A percentile compares a stretch with the other conserved stretches of the same genome.
Evolutionary conservation across 177 flowering plant genomes (phyloP).

Genomic region (Vitis hybrid): DNA sequence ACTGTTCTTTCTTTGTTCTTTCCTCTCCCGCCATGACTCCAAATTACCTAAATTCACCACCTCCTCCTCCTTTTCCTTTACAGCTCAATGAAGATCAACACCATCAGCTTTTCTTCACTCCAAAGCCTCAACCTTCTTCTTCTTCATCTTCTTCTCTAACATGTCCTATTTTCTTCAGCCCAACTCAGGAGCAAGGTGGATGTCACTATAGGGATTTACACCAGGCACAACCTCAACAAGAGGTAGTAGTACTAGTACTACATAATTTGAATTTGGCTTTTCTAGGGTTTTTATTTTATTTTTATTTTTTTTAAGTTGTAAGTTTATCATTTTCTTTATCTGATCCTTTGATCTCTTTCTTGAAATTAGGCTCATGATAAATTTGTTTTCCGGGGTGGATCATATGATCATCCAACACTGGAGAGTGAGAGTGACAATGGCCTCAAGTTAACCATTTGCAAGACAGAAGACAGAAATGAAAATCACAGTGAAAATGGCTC

Average conservation of each 20-base stretch:
- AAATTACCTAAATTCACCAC: constrained; percentile 27
- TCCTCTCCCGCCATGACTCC: constrained; percentile 32
- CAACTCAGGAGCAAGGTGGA: constrained; percentile 28
- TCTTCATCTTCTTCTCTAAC: constrained; percentile 30
- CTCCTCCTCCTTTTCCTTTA: constrained; percentile 25
- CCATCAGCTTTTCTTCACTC: constrained; percentile 18
- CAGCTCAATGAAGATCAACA: constrained; percentile 34
- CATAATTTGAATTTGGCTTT: not conserved
- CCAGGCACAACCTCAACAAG: constrained; percentile 15
- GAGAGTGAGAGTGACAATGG: constrained; percentile 10
- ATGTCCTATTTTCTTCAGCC: constrained; percentile 23
- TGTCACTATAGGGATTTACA: constrained; percentile 13
- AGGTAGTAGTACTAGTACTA: constrained; percentile 18
- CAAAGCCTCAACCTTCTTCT: constrained; percentile 25
- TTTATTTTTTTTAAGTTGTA: not conserved
- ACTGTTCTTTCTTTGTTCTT: constrained; percentile 8
- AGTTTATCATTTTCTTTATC: not conserved
- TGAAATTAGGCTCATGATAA: constrained; percentile 27
- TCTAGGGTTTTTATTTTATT: too few relatives aligned
- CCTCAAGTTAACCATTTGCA: constrained; percentile 31
- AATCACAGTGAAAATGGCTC: constrained; percentile 14
- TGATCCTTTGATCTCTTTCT: constrained; percentile 2
- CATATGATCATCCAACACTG: constrained; percentile 24
- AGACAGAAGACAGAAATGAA: constrained; percentile 22
- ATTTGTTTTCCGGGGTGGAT: constrained; percentile 23